Conservation (phyloP, 1,139 yeast genomes). For the Yamadazyma conglobata region DNA sequence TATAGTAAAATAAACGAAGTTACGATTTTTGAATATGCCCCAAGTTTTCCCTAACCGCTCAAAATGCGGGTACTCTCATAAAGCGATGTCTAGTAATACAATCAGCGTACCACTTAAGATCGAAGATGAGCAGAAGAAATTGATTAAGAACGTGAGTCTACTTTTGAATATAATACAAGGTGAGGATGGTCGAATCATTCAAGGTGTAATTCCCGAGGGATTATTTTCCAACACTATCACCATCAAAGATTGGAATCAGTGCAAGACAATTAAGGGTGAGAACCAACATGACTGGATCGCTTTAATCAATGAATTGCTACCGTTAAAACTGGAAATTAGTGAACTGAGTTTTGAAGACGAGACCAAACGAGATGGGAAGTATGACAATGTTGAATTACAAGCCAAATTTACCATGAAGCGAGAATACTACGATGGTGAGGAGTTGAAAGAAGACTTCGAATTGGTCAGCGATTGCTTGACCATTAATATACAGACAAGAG, state of each 20-base stretch:
- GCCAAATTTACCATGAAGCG: slow-evolving; percentile 12
- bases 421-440: slow-evolving; percentile 11
- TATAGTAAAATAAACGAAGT: not conserved
- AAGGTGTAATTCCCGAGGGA: slow-evolving; percentile 17
- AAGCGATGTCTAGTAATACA: slow-evolving; percentile 11
- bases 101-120: slow-evolving; percentile 20
- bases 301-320: slow-evolving; percentile 10
- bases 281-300: slow-evolving; percentile 11
- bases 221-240: slow-evolving; percentile 11
- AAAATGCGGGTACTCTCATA: no score
- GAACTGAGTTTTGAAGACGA: not conserved
- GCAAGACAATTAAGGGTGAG: slow-evolving; percentile 5
- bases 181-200: slow-evolving; percentile 11
- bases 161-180: slow-evolving; percentile 13
- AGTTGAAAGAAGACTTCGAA: slow-evolving; percentile 13
- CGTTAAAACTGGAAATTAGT: slow-evolving; percentile 3
- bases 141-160: slow-evolving; percentile 17
- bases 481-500: slow-evolving; percentile 10
- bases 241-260: slow-evolving; percentile 3
- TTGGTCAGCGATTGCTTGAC: slow-evolving; percentile 10
- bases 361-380: not conserved
- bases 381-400: slow-evolving; percentile 4
- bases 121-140: slow-evolving; percentile 17
- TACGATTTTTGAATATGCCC: no score
- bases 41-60: no score